Conservation (phyloP, 1,284 basidiomycete species). For the Singerocomus inundabilis region DNA sequence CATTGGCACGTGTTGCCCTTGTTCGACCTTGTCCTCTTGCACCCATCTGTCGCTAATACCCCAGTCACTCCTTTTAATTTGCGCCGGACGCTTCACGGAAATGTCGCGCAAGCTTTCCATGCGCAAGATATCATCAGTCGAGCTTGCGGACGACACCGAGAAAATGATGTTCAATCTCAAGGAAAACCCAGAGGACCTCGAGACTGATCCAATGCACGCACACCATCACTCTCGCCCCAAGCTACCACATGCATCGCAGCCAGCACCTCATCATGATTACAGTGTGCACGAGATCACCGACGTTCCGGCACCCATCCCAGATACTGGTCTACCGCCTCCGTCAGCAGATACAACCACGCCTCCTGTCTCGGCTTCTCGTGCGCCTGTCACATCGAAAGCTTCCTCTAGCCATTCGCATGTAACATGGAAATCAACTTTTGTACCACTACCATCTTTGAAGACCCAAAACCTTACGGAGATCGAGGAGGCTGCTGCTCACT, state of each 20-base stretch:
- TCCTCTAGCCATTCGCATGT: constrained; percentile 12
- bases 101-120: constrained; percentile 19
- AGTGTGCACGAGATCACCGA: constrained; percentile 39
- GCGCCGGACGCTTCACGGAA: constrained; percentile 31
- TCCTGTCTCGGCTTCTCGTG: background rate
- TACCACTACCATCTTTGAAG: constrained; percentile 31
- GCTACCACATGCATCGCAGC: constrained; percentile 10
- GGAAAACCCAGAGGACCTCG: background rate
- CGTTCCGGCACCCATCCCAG: constrained; percentile 56
- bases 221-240: constrained; percentile 7
- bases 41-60: constrained; percentile 8
- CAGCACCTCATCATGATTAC: constrained; percentile 24
- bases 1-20: constrained; percentile 17
- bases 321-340: constrained; percentile 38
- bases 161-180: constrained; percentile 13
- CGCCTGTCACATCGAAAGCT: constrained; percentile 1
- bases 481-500: constrained; percentile 16
- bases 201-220: constrained; percentile 2
- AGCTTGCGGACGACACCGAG: constrained; percentile 26
- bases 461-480: constrained; percentile 28
- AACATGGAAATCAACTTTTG: constrained; percentile 25
- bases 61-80: constrained; percentile 28
- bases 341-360: constrained; percentile 11
- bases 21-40: constrained; percentile 12
- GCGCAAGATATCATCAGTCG: constrained; percentile 10